Conservation (phyloP, 108 stramenopile species). For the Pelagomonas calceolata region DNA sequence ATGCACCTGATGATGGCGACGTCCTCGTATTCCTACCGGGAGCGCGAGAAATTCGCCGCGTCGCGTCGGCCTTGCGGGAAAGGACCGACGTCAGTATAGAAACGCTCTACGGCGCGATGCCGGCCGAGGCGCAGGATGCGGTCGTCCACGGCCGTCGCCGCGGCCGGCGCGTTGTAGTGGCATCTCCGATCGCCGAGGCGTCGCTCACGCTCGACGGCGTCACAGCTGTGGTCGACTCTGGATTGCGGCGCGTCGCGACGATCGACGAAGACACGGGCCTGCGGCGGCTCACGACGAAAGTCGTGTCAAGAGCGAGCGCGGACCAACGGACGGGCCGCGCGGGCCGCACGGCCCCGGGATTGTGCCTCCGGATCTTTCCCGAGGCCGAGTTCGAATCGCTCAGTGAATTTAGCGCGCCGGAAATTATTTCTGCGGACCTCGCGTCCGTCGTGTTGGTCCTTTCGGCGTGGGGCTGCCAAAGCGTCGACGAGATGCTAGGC, state of each 20-base stretch:
- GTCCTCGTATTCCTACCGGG: conserved; percentile 71
- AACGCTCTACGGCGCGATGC: conserved; percentile 56
- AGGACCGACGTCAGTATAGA: conserved; percentile 32
- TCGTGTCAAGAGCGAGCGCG: conserved; percentile 51
- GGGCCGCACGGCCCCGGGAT: conserved; percentile 61
- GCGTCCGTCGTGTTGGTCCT: conserved; percentile 56
- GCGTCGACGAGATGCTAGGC: conserved; percentile 52
- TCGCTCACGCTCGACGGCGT: conserved; percentile 65
- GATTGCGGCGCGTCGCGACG: conserved; percentile 53
- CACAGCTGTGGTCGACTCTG: conserved; percentile 66
- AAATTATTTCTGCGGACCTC: conserved; percentile 59
- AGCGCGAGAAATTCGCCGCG: conserved; percentile 58
- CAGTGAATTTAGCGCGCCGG: conserved; percentile 39
- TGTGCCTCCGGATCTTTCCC: conserved; percentile 58
- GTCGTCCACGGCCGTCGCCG: conserved; percentile 31
- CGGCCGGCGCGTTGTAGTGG: conserved; percentile 53
- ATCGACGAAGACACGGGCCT: conserved; percentile 61
- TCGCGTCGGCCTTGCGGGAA: conserved; percentile 38
- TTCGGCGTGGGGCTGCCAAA: conserved; percentile 57
- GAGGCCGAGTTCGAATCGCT: conserved; percentile 44
- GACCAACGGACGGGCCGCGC: conserved; percentile 71
- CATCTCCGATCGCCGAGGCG: conserved; percentile 71
- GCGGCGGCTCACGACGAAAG: conserved; percentile 49
- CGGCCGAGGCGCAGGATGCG: conserved; percentile 52
- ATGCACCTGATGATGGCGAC: conserved; percentile 50